A percentile compares a stretch with the other conserved stretches of the same genome.
Conservation (phyloP, 345 rosid species). For the Eucalyptus sideroxylon region DNA sequence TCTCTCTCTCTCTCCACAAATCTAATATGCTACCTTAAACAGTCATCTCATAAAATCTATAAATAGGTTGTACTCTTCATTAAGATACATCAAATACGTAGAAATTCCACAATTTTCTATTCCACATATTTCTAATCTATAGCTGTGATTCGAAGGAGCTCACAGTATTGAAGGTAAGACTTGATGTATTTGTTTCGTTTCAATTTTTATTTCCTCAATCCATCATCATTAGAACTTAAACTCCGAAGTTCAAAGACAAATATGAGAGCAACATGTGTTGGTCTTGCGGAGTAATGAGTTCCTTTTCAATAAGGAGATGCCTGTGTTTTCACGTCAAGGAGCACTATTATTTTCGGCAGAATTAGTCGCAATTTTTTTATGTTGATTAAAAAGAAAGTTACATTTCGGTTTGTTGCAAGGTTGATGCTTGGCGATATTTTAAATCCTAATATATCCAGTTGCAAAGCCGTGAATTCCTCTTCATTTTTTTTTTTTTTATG, state of each 20-base stretch:
- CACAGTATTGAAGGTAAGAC: not conserved
- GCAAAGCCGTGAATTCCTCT: not conserved
- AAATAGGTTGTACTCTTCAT: not conserved
- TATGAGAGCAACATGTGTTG: not conserved
- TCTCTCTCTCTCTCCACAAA: not conserved
- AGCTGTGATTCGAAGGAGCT: not conserved
- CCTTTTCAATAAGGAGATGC: no score
- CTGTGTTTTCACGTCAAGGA: not conserved
- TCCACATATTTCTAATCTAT: not conserved
- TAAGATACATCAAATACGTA: no score
- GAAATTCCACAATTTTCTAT: no score
- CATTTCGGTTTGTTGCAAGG: not conserved
- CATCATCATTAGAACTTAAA: no score
- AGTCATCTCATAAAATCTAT: not conserved
- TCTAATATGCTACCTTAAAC: not conserved
- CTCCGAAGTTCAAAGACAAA: no score
- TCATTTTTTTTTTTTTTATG: not conserved
- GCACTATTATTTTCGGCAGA: not conserved
- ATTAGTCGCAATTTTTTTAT: not conserved
- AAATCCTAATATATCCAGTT: not conserved
- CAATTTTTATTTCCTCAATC: no score
- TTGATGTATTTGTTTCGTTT: not conserved
- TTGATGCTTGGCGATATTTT: not conserved
- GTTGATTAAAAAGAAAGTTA: no score
- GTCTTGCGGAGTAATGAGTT: no score